Evolutionary conservation across 345 rosid genomes (phyloP).

Genomic region (Lagerstroemia speciosa): DNA sequence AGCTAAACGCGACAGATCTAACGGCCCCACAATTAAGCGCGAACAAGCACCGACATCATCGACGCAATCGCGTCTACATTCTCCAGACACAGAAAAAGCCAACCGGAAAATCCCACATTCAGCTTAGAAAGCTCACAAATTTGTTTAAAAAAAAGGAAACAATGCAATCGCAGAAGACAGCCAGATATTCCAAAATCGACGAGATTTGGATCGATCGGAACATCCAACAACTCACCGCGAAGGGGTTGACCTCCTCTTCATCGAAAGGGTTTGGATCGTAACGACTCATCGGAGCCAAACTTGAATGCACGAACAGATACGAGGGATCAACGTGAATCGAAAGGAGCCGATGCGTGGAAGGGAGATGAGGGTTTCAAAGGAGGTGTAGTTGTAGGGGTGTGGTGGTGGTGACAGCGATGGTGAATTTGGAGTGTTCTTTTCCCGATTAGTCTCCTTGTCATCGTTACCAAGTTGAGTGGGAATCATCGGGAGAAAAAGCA

Average conservation of each 20-base stretch:
- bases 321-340: conserved; percentile 15
- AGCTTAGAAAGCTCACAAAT: not conserved
- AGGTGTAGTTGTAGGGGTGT: not conserved
- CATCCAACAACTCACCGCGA: conserved; percentile 46
- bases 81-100: not conserved
- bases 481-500: too few species aligned
- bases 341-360: not conserved
- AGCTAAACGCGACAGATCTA: not conserved
- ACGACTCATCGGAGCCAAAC: conserved; percentile 44
- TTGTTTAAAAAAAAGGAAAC: not conserved
- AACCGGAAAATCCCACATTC: not conserved
- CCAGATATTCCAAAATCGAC: not conserved
- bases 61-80: not conserved
- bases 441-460: too few species aligned
- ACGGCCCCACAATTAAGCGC: not conserved
- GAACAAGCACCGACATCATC: not conserved
- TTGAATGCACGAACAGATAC: not conserved
- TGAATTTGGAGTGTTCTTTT: not conserved
- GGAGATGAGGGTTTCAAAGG: not conserved
- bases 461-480: too few species aligned
- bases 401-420: not conserved
- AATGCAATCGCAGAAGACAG: not conserved
- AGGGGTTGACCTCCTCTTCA: conserved; percentile 86
- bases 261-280: conserved; percentile 71
- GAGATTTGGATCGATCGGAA: not conserved